Evolutionary conservation across 2,329 filamentous ascomycete species (phyloP), one percentile per base, ranked within the genome.

Genomic region (Aureobasidium subglaciale): DNA sequence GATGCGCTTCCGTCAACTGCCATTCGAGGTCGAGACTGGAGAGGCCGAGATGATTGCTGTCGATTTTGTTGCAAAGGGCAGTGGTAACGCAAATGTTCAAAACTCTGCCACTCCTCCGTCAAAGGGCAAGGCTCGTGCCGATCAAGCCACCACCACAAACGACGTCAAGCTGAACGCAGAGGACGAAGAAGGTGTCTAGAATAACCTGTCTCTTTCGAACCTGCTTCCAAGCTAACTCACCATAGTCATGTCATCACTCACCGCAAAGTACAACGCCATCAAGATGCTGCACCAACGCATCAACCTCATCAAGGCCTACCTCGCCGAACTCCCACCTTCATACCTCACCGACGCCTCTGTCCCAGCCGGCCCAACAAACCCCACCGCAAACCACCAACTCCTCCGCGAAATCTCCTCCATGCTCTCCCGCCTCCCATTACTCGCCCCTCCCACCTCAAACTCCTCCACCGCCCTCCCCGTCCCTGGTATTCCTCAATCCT

Each of bases 1-100:
- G 49, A 78, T 93, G 58, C 86, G 82, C 64, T 97, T 97, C 71
- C 82, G 86, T 58, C 87, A 95, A 66, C 73, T 97, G 9, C 83
- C 86, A 1, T 97, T 93, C 70, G 86, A 86, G 0, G 85, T 97
- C 2, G 93, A 97, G 73, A 96, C 91, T 0, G 90, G 89, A 9
- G 91, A 97, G 70, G 91, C 91, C 1, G 93, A 99, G 71, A 96
- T 96, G 90, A 97, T 99, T 62, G 88, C 88, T 63, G 88, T 99
- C 65, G 90, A 96, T 70, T 95, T 91, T 62, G 87, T 99, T 18
- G 91, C 92, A 0, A 85, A 86, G 52, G 89, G 88, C 35, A 88
- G 87, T 43, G 88, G 88, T 45, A 92, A 88, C 65, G 91, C 90
- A 22, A 84, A 87, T 10, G 83, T 83, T 61, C 24, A 73, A 64